Conservation (phyloP, 805 yeast species). For the Monosporozyma aquatica region DNA sequence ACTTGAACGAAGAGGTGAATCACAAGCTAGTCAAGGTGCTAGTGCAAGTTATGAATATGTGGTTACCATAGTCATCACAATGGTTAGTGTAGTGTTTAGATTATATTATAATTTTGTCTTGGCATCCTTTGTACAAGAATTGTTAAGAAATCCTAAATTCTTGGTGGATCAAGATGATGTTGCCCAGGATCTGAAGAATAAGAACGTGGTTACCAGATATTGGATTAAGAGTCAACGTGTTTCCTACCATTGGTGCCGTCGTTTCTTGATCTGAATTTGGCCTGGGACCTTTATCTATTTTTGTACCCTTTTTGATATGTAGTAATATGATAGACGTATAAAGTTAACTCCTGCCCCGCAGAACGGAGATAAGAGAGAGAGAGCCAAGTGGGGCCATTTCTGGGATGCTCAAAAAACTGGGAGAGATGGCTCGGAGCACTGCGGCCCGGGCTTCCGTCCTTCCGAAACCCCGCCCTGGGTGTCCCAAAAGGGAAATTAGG, state of each 20-base stretch:
- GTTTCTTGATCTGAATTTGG: conserved; percentile 7
- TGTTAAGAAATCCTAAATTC: conserved; percentile 41
- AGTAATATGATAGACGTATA: no score
- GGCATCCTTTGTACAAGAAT: conserved; percentile 49
- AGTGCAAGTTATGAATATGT: conserved; percentile 49
- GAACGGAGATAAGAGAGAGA: no score
- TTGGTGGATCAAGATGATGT: conserved; percentile 32
- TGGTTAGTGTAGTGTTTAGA: conserved; percentile 40
- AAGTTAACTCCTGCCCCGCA: no score
- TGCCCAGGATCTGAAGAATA: conserved; percentile 31
- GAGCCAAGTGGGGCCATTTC: no score
- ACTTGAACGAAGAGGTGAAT: conserved; percentile 11
- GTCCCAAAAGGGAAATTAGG: no score
- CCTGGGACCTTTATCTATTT: no score
- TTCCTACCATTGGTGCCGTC: conserved; percentile 27
- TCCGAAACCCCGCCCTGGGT: no score
- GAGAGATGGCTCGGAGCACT: no score
- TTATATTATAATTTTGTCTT: conserved; percentile 53
- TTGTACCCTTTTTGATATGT: no score
- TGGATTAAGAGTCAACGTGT: conserved; percentile 26
- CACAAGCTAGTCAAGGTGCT: conserved; percentile 48
- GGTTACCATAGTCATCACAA: conserved; percentile 43
- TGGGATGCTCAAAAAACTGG: no score
- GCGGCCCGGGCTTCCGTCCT: no score
- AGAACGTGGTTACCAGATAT: conserved; percentile 20